Evolutionary conservation across 352 stramenopile species (phyloP).

Genomic region (Globisporangium uncinulatum): DNA sequence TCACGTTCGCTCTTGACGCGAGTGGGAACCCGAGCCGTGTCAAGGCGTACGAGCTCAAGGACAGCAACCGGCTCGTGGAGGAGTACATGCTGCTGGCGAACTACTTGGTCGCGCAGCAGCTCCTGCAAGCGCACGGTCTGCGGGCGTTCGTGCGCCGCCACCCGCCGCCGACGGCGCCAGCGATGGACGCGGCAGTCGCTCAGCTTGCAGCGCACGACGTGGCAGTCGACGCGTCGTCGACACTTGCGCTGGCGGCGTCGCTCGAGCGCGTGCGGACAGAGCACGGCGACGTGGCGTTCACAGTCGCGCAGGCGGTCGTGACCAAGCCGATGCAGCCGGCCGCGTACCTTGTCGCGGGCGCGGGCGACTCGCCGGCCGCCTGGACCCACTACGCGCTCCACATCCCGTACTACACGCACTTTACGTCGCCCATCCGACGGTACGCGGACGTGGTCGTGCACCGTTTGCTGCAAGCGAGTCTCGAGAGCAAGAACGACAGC

Average conservation of each 20-base stretch:
- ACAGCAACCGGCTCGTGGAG: constrained; percentile 95
- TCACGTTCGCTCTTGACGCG: constrained; percentile 91
- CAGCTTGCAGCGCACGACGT: constrained; percentile 52
- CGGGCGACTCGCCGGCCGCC: constrained; percentile 44
- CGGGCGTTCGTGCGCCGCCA: constrained; percentile 90
- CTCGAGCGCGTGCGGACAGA: constrained; percentile 70
- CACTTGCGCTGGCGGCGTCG: constrained; percentile 81
- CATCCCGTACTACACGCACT: constrained; percentile 98
- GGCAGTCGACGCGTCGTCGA: constrained; percentile 74
- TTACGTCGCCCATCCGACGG: constrained; percentile 95
- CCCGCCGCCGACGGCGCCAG: constrained; percentile 50
- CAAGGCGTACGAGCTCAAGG: constrained; percentile 88
- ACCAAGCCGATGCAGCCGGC: constrained; percentile 94
- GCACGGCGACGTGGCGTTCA: constrained; percentile 73
- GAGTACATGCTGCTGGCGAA: constrained; percentile 99
- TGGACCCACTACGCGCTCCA: constrained; percentile 97
- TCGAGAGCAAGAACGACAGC: too few species aligned
- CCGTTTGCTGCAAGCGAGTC: constrained; percentile 51
- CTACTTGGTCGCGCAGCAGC: constrained; percentile 94
- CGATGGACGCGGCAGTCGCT: constrained; percentile 40
- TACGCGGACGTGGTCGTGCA: constrained; percentile 89
- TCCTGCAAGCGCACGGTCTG: constrained; percentile 86
- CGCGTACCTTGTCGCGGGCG: constrained; percentile 90
- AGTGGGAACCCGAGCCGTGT: constrained; percentile 89
- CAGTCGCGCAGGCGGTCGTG: constrained; percentile 90